Base-by-base conservation (phyloP, 345 rosid species). In the Excoecaria agallocha region DNA sequence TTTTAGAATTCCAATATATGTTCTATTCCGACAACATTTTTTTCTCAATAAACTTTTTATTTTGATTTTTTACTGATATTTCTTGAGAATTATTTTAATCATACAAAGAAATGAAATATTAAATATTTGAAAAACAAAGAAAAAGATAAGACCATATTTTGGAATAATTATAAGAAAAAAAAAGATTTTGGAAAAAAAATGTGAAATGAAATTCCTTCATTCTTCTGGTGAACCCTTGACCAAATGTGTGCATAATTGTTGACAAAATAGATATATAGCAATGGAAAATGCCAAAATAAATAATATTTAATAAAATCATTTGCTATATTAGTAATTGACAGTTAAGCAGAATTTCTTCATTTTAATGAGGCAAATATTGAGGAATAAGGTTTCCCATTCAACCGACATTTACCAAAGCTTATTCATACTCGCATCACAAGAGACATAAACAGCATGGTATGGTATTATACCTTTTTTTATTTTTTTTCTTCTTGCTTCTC, bases 301-400 rank as follows among this genome's bases (percentile, higher is more conserved):
- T 51, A 50, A 15, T 2, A 67, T 54, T 20, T 22, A 22, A 58
- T 16, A 16, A 57, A 57, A 43, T 43, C 70, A 73, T 67, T 6
- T 61, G 60, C 20, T 38, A 51, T 41, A 71, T 45, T 43, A 52
- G 72, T 68, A 77, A 84, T 81, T 83, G 86, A 77, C 83, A 84
- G 84, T 76, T 59, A 22, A 63, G 85, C 84, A 76, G 82, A 82
- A 71, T 86, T 86, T 74, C 75, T 81, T 87, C 85, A 87, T 75
- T 76, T 67, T 79, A 79, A 78, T 79, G 77, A 82, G 91, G 87
- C 89, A 85, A 83, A 68, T 72, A 76, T 73, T 82, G 61, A 68
- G 91, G 93, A 77, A 77, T 72, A 71, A 83, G 91, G 93, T 89
- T 84, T 85, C 89, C 91, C 83, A 71, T 86, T 87, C 91, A 86